Percentiles rank a stretch among this genome's conserved stretches.
These are phyloP conservation scores for Ceratobasidium sp. DNA, from an alignment of 1,284 basidiomycete species.

Conservation along the genomic window DNA sequence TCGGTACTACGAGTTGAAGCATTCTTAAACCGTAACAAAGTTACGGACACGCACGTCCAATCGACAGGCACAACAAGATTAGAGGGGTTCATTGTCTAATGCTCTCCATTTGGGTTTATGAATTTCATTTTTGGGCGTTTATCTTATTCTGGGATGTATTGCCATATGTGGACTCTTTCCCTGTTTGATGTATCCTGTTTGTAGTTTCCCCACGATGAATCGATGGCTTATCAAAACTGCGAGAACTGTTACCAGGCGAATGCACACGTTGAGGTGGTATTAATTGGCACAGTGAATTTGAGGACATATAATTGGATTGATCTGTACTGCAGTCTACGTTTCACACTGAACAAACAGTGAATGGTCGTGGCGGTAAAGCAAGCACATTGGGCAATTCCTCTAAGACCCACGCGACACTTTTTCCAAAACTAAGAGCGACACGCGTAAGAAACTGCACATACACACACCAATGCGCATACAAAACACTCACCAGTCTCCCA, in stretches of 20 bases:
- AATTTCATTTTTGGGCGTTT: too few species aligned
- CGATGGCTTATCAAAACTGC: constrained; percentile 24
- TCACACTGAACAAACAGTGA: not conserved
- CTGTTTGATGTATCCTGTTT: not conserved
- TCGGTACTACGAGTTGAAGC: constrained; percentile 24
- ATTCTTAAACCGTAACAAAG: constrained; percentile 22
- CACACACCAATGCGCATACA: not conserved
- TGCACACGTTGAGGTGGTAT: not conserved
- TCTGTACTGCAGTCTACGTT: constrained; percentile 37
- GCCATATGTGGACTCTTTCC: not conserved
- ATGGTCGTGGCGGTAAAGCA: not conserved
- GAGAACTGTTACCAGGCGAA: not conserved
- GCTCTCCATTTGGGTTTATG: too few species aligned
- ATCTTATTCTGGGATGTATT: too few species aligned
- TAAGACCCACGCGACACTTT: constrained; percentile 31
- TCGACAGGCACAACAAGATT: constrained; percentile 34
- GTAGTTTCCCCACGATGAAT: not conserved
- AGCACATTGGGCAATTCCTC: not conserved
- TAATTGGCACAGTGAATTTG: not conserved
- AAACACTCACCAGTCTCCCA: constrained; percentile 75
- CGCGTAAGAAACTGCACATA: not conserved
- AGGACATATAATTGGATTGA: constrained; percentile 10
- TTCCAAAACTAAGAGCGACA: constrained; percentile 12
- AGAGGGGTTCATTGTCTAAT: constrained; percentile 37
- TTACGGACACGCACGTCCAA: constrained; percentile 30